Percentiles rank a stretch among this genome's conserved stretches.
Evolutionary conservation across 2,329 filamentous ascomycete genomes (phyloP).

Genomic region (Aspergillus sergii): DNA sequence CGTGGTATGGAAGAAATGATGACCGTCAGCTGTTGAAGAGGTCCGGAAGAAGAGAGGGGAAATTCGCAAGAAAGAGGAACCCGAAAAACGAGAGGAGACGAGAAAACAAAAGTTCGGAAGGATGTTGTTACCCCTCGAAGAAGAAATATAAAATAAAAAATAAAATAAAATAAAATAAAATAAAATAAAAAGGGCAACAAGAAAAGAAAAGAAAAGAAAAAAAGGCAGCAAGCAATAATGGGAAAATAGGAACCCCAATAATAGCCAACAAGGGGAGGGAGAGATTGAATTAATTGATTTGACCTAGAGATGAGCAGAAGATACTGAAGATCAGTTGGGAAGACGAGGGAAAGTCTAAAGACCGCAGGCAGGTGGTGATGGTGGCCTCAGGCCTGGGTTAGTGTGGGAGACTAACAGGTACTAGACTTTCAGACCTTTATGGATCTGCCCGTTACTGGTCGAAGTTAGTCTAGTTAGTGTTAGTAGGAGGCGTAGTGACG

Average conservation of each 20-base stretch:
- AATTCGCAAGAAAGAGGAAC: neutral
- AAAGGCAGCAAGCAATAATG: constrained; percentile 16
- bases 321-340: constrained; percentile 3
- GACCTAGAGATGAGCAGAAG: neutral
- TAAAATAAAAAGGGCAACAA: constrained; percentile 21
- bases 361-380: constrained; percentile 1
- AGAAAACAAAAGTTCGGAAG: constrained; percentile 10
- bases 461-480: constrained; percentile 8
- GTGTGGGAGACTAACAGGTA: constrained; percentile 16
- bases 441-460: constrained; percentile 20
- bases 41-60: neutral
- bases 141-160: constrained; percentile 6
- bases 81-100: neutral
- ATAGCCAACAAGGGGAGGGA: constrained; percentile 13
- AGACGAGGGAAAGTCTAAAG: constrained; percentile 1
- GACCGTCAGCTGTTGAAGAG: constrained; percentile 6
- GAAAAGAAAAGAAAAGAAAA: constrained; percentile 32
- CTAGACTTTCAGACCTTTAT: constrained; percentile 13
- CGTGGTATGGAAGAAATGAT: neutral
- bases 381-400: constrained; percentile 12
- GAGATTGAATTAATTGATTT: constrained; percentile 6
- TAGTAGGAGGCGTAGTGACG: constrained; percentile 5
- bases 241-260: constrained; percentile 4
- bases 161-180: neutral
- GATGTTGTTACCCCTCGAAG: neutral